A percentile compares a stretch with the other conserved stretches of the same genome.
Evolutionary conservation across 2,329 filamentous ascomycete species (phyloP).

Genomic region (Didymella sp.): DNA sequence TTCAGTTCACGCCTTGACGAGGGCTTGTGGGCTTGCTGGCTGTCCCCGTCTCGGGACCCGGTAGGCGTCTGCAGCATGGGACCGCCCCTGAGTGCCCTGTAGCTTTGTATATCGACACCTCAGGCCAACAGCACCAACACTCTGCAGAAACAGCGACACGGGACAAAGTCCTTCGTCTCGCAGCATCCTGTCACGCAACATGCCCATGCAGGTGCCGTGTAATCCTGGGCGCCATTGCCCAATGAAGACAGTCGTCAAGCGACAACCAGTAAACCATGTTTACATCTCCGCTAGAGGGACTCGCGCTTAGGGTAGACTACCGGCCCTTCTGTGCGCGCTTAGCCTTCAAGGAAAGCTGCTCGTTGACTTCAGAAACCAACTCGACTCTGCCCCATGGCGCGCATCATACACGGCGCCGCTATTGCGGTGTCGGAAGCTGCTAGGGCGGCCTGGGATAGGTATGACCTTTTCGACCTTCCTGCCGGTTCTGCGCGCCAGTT

Average conservation of each 20-base stretch:
- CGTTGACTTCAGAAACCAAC: slow-evolving; percentile 2
- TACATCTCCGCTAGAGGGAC: slow-evolving; percentile 18
- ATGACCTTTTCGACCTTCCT: slow-evolving; percentile 29
- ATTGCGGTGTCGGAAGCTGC: slow-evolving; percentile 12
- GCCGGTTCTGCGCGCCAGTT: slow-evolving; percentile 35
- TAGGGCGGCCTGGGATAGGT: slow-evolving; percentile 11
- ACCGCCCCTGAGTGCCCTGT: slow-evolving; percentile 18
- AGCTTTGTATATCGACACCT: slow-evolving; percentile 3
- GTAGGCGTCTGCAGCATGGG: slow-evolving; percentile 35
- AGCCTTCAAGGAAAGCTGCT: slow-evolving; percentile 16
- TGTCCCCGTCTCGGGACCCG: slow-evolving; percentile 29
- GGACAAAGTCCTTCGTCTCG: slow-evolving; percentile 16
- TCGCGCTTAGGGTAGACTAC: slow-evolving; percentile 10
- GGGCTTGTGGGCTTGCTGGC: slow-evolving; percentile 33
- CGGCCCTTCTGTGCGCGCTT: slow-evolving; percentile 23
- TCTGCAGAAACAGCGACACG: slow-evolving; percentile 20
- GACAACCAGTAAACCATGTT: slow-evolving; percentile 26
- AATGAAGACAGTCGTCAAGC: slow-evolving; percentile 34
- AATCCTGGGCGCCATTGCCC: slow-evolving; percentile 30
- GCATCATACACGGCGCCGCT: slow-evolving; percentile 15
- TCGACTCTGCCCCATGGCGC: slow-evolving; percentile 11
- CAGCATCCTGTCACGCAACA: slow-evolving; percentile 23
- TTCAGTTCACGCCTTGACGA: slow-evolving; percentile 10
- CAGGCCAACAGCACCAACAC: slow-evolving; percentile 11
- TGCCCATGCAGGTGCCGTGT: slow-evolving; percentile 21